These are phyloP conservation scores for Pseudoscleropodium purum DNA, from an alignment of 225 moss, liverwort and hornwort species.

Conservation along the genomic window DNA sequence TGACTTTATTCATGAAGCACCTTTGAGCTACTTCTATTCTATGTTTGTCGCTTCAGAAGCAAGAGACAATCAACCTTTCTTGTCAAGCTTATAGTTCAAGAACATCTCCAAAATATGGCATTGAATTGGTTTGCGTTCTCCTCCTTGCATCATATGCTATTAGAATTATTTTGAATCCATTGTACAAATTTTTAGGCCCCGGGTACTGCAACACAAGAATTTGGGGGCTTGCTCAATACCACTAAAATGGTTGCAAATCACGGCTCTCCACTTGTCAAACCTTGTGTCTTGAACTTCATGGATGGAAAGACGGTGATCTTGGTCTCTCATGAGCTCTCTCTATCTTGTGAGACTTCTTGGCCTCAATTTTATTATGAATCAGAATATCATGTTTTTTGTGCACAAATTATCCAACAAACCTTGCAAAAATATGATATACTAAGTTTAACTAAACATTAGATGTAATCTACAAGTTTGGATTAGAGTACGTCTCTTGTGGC, in stretches of 20 bases:
- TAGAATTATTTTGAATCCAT: neutral
- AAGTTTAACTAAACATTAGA: neutral
- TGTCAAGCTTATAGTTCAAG: neutral
- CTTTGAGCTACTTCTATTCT: neutral
- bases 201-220: neutral
- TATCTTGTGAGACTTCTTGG: conserved; percentile 20
- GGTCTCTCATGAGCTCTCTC: conserved; percentile 45
- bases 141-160: neutral
- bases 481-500: neutral
- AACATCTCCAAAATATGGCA: neutral
- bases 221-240: neutral
- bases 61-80: neutral
- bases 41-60: rapidly evolving
- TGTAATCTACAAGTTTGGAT: neutral
- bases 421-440: neutral
- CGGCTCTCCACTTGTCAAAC: neutral
- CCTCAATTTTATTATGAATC: neutral
- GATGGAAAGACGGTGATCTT: conserved; percentile 17
- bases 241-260: neutral
- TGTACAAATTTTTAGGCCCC: neutral
- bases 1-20: neutral
- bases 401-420: neutral
- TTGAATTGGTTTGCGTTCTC: neutral
- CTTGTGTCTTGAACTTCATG: conserved; percentile 15
- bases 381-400: neutral